phyloP scores from a whole-genome alignment of 345 rosid genomes.

The Rhizophora apiculata region DNA sequence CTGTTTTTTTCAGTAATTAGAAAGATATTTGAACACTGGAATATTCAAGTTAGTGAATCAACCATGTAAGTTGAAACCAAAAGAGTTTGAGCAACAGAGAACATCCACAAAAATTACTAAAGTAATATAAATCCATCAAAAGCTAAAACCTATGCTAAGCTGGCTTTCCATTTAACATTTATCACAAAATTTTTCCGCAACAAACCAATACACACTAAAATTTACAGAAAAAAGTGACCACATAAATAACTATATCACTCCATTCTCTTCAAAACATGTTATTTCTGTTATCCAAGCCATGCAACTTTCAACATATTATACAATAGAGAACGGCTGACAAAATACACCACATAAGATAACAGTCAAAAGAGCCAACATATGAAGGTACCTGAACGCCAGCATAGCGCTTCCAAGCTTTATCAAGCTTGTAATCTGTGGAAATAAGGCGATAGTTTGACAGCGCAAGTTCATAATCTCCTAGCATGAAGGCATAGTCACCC shows the following conservation, averaged over 20 bases:
- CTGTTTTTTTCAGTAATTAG: no score
- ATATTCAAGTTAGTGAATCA: no score
- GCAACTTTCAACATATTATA: neutral
- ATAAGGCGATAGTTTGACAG: constrained; percentile 88
- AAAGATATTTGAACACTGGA: no score
- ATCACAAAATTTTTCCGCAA: neutral
- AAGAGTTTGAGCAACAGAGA: neutral
- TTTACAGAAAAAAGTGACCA: neutral
- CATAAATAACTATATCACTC: neutral
- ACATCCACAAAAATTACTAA: neutral
- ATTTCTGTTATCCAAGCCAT: neutral
- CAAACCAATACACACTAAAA: neutral
- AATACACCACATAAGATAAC: neutral
- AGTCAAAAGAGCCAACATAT: constrained; percentile 4
- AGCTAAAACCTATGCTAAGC: neutral
- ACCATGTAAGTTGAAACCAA: neutral
- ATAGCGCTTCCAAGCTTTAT: constrained; percentile 97
- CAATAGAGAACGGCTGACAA: neutral
- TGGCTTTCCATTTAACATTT: constrained; percentile 1
- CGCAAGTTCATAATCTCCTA: constrained; percentile 95
- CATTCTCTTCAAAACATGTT: neutral
- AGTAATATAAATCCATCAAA: neutral
- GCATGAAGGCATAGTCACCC: constrained; percentile 97
- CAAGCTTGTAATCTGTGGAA: constrained; percentile 95
- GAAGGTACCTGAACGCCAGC: constrained; percentile 93